Evolutionary conservation across 2,329 filamentous ascomycete species (phyloP), one percentile per base, ranked within the genome.

Genomic region (Neofusicoccum laricinum): DNA sequence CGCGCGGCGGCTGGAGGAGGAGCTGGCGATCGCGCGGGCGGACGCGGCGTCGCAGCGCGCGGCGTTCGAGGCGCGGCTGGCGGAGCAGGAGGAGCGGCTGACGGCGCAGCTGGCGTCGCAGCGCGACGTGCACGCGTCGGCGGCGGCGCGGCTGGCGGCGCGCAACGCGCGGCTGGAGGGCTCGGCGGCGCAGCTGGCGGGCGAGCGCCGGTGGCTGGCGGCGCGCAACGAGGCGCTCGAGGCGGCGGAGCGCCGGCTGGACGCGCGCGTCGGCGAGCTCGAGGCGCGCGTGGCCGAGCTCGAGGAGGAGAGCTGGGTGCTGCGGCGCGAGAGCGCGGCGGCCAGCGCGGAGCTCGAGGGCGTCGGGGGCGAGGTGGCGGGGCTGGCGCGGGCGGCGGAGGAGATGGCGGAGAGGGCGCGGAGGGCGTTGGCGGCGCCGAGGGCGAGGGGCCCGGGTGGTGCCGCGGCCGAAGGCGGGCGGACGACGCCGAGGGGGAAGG

Each of bases 151-250:
- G 11, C 30, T 55, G 11, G 41, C 25, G 25, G 48, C 49, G 15
- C 48, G 61, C 58, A 61, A 61, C 58, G 45, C 11, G 30, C 50
- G 58, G 58, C 58, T 61, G 8, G 58, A 61, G 45, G 58, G 30
- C 43, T 32, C 58, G 32, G 58, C 50, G 17, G 30, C n/a, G 11
- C 45, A 61, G 58, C 58, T 49, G 17, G 32, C 17, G 17, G 45
- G 19, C n/a, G 58, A 61, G 58, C 50, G 50, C 45, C 12, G 11
- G n/a, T 61, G 58, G 58, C 46, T 61, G 21, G 58, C 32, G 14
- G 6, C 10, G 7, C 58, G 58, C 32, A 61, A 61, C 58, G 58
- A 50, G 14, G 43, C 43, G 58, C 46, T 61, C 43, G 58, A 49
- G 45, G 25, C n/a, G 32, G 17, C 17, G 17, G 45, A 41, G 32